Evolutionary conservation across 2,329 filamentous ascomycete species (phyloP), one percentile per base, ranked within the genome.

Genomic region (Golovinomyces cichoracearum): DNA sequence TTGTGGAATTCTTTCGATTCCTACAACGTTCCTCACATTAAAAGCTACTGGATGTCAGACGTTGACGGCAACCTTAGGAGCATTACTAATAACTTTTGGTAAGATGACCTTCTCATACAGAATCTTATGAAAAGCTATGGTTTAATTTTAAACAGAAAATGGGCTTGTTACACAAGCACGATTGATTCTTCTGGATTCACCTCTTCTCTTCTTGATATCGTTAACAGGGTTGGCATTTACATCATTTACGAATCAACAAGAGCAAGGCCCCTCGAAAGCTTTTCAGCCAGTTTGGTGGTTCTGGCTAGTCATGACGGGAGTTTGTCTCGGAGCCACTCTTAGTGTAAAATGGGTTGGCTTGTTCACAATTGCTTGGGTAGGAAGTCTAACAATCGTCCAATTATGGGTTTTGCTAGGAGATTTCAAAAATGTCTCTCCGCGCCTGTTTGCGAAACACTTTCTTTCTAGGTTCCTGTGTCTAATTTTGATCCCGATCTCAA

Each of bases 261-360:
- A 98, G 62, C 79, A 85, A 57, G 90, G 90, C 19, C 86, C 86
- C 9, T 69, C 74, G 15, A 82, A 85, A 65, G 88, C 90, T 19
- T 98, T 98, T 67, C 70, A 78, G 55, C 73, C 81, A 7, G 79
- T 76, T 58, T 98, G 90, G 90, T 98, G 90, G 90, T 94, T 95
- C 67, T 98, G 90, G 88, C 73, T 98, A 49, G 71, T 73, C 50
- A 76, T 83, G 61, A 92, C 83, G 41, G 90, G 90, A 57, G 67
- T 98, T 40, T 82, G 80, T 33, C 70, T 98, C 47, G 90, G 90
- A 53, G 79, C 88, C 47, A 95, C 90, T 6, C 75, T 79, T 53
- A 95, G 88, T 66, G 86, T 95, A 60, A 98, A 98, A 69, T 98
- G 90, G 90, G 90, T 98, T 60, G 90, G 90, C 47, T 71, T 98